Evolutionary conservation across 1,139 yeast species (phyloP).

Genomic region (Blastobotrys arbuscula): DNA sequence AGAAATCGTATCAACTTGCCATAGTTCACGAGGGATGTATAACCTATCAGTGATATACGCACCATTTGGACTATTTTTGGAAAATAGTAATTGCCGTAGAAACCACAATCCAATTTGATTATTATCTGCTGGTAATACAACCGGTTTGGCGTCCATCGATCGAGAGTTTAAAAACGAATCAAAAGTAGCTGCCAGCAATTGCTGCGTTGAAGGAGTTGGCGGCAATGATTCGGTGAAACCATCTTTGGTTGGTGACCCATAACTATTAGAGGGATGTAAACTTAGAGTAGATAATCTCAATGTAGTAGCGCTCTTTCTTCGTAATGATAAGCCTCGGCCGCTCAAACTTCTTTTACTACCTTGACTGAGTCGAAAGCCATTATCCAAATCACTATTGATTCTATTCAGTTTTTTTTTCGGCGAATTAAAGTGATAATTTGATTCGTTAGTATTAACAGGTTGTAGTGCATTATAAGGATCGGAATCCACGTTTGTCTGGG

Average conservation of each 20-base stretch:
- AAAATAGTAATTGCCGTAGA: slow-evolving; percentile 21
- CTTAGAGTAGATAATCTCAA: slow-evolving; percentile 16
- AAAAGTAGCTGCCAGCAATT: slow-evolving; percentile 13
- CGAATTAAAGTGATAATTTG: background rate
- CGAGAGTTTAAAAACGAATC: slow-evolving; percentile 10
- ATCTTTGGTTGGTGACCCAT: background rate
- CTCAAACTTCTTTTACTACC: background rate
- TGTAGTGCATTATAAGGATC: background rate
- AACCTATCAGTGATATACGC: slow-evolving; percentile 21
- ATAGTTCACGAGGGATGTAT: slow-evolving; percentile 22
- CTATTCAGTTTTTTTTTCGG: slow-evolving; percentile 11
- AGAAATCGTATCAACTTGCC: slow-evolving; percentile 19
- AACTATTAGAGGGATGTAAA: slow-evolving; percentile 1
- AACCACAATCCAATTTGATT: slow-evolving; percentile 22
- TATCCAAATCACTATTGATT: slow-evolving; percentile 16
- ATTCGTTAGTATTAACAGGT: background rate
- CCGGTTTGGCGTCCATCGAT: background rate
- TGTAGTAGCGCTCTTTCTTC: slow-evolving; percentile 18
- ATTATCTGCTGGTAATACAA: slow-evolving; percentile 4
- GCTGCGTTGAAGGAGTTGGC: slow-evolving; percentile 9
- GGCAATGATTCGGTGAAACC: slow-evolving; percentile 1
- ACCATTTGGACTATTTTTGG: slow-evolving; percentile 22
- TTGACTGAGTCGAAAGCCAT: background rate
- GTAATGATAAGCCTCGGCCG: slow-evolving; percentile 16
- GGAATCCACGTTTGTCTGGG: background rate